A percentile compares a stretch with the other conserved stretches of the same genome.
Conservation (phyloP, 1,284 basidiomycete genomes). For the Bjerkandera adusta region DNA sequence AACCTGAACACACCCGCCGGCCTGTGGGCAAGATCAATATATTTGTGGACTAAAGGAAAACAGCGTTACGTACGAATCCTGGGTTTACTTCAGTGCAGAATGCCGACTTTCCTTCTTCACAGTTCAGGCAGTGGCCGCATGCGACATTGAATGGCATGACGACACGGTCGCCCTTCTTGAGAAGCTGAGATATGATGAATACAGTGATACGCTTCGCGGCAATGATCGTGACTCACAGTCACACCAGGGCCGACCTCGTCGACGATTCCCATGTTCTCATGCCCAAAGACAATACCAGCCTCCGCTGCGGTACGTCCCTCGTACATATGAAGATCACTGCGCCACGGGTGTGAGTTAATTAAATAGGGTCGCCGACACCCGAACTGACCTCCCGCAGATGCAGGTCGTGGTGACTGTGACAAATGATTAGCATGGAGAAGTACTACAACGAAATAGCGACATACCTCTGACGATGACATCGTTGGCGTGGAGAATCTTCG, state of each 20-base stretch:
- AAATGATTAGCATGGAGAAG: neutral
- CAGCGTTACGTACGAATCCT: constrained; percentile 42
- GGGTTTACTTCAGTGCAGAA: constrained; percentile 56
- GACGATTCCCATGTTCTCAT: constrained; percentile 54
- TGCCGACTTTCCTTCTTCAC: constrained; percentile 47
- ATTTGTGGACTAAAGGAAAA: neutral
- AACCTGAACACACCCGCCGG: constrained; percentile 6
- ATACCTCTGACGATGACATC: constrained; percentile 47
- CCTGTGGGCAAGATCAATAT: neutral
- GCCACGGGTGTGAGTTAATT: constrained; percentile 4
- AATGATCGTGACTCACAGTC: constrained; percentile 28
- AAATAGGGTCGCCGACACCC: neutral
- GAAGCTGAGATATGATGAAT: constrained; percentile 28
- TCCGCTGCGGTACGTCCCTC: constrained; percentile 51
- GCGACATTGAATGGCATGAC: constrained; percentile 59
- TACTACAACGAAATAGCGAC: constrained; percentile 2
- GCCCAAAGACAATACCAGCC: constrained; percentile 49
- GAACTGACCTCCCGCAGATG: constrained; percentile 44
- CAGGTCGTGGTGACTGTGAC: constrained; percentile 47
- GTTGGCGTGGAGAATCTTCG: constrained; percentile 46
- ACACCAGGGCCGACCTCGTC: constrained; percentile 44
- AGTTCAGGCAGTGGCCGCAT: constrained; percentile 52
- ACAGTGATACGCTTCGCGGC: neutral
- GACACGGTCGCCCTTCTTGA: constrained; percentile 50
- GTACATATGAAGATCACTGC: constrained; percentile 54